Conservation (phyloP, 805 yeast genomes). For the Starmerella apicola region DNA sequence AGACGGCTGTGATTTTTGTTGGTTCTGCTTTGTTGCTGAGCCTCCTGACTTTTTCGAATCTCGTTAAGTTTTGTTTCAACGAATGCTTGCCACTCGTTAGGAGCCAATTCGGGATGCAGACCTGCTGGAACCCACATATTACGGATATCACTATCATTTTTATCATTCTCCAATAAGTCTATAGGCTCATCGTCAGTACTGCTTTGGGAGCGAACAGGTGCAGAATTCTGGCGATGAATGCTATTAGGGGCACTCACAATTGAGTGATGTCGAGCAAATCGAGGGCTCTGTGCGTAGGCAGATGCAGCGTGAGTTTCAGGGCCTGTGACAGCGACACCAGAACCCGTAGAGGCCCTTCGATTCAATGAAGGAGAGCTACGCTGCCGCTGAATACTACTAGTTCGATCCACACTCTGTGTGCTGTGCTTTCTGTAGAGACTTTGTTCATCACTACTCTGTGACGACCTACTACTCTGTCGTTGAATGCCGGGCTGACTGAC, state of each 20-base stretch:
- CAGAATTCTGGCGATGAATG: slow-evolving; percentile 2
- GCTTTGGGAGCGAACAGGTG: background rate
- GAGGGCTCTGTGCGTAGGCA: background rate
- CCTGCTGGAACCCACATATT: slow-evolving; percentile 91
- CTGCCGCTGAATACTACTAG: too few species aligned
- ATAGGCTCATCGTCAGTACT: background rate
- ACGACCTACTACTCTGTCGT: background rate
- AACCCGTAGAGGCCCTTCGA: too few species aligned
- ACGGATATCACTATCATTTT: slow-evolving; percentile 9
- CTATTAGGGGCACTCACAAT: slow-evolving; percentile 2
- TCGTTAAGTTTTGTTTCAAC: slow-evolving; percentile 31
- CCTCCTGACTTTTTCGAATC: slow-evolving; percentile 19
- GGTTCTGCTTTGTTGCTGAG: slow-evolving; percentile 12
- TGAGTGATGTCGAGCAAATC: slow-evolving; percentile 10
- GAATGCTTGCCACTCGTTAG: slow-evolving; percentile 51
- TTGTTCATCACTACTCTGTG: background rate
- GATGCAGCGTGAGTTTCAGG: background rate
- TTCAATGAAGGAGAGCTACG: too few species aligned
- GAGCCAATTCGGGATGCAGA: slow-evolving; percentile 88
- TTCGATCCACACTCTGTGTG: too few species aligned
- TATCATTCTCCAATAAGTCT: background rate
- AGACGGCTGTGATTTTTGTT: slow-evolving; percentile 23
- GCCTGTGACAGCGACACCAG: too few species aligned
- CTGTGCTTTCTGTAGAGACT: too few species aligned
- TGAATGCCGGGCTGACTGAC: too few species aligned